A percentile compares a stretch with the other conserved stretches of the same genome.
phyloP scores from a whole-genome alignment of 805 yeast genomes.

The Candida maesae region DNA sequence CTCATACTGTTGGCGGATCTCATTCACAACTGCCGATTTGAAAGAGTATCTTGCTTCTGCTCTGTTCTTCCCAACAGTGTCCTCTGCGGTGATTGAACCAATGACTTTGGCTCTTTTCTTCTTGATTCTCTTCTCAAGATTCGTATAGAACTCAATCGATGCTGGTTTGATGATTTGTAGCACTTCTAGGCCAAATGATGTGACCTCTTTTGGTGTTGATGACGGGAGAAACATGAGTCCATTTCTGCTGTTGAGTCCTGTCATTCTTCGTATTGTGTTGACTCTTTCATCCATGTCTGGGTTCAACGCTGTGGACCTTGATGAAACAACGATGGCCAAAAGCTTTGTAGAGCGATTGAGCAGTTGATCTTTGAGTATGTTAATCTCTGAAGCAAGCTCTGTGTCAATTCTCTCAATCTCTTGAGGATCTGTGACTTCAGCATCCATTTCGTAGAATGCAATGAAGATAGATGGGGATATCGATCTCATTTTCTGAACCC shows the following conservation, averaged over 20 bases:
- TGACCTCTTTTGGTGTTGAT: slow-evolving; percentile 36
- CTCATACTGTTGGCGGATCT: slow-evolving; percentile 45
- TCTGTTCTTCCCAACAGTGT: slow-evolving; percentile 7
- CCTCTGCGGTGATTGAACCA: slow-evolving; percentile 3
- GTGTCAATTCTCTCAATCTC: slow-evolving; percentile 27
- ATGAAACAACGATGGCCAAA: slow-evolving; percentile 33
- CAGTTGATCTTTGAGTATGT: slow-evolving; percentile 31
- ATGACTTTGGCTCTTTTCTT: slow-evolving; percentile 32
- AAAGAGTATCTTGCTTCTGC: slow-evolving; percentile 42
- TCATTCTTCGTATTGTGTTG: slow-evolving; percentile 34
- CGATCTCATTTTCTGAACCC: slow-evolving; percentile 52
- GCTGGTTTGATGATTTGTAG: slow-evolving; percentile 37
- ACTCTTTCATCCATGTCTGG: slow-evolving; percentile 36
- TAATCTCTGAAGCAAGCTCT: slow-evolving; percentile 36
- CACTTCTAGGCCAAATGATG: slow-evolving; percentile 35
- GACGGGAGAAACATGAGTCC: slow-evolving; percentile 42
- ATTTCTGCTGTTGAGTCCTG: slow-evolving; percentile 42
- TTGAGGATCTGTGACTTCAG: slow-evolving; percentile 27
- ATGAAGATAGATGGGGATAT: slow-evolving; percentile 45
- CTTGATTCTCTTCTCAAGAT: slow-evolving; percentile 38
- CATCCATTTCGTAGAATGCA: slow-evolving; percentile 38
- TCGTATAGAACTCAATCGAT: slow-evolving; percentile 42
- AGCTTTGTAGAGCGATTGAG: slow-evolving; percentile 30
- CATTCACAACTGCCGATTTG: slow-evolving; percentile 48
- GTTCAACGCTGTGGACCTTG: slow-evolving; percentile 26